A percentile compares a stretch with the other conserved stretches of the same genome.
These are phyloP conservation scores for Madurella mycetomatis DNA, from an alignment of 2,329 filamentous ascomycete species.

Conservation along the genomic window DNA sequence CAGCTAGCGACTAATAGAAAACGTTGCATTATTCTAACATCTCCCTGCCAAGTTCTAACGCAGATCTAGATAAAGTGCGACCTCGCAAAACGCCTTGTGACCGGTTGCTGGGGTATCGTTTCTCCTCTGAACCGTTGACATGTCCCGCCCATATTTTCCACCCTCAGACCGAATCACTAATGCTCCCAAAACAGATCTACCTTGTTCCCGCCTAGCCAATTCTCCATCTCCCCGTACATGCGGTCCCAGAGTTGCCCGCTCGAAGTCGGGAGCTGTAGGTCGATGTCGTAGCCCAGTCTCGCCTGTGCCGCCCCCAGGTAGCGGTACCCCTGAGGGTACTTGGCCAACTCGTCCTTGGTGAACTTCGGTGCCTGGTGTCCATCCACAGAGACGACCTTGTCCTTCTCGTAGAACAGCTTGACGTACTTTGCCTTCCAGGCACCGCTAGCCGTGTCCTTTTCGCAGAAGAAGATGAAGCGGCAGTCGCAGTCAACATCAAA, in stretches of 20 bases:
- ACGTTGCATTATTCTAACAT: background rate
- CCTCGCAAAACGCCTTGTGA: background rate
- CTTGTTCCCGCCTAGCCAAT: constrained; percentile 35
- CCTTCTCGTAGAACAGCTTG: constrained; percentile 48
- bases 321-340: constrained; percentile 42
- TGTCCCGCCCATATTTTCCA: background rate
- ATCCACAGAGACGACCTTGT: constrained; percentile 45
- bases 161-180: background rate
- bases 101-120: background rate
- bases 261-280: constrained; percentile 38
- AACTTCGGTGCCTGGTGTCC: constrained; percentile 38
- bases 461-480: constrained; percentile 46
- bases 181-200: constrained; percentile 26
- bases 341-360: constrained; percentile 33
- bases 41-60: background rate
- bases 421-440: constrained; percentile 42
- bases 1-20: too few species aligned
- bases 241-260: constrained; percentile 32
- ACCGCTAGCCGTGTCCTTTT: constrained; percentile 26
- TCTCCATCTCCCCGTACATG: constrained; percentile 42
- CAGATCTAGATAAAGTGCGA: background rate
- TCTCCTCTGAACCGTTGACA: background rate
- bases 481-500: constrained; percentile 50
- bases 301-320: constrained; percentile 45
- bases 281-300: constrained; percentile 41